These are phyloP conservation scores for Periglandula ipomoeae DNA, from an alignment of 2,329 filamentous ascomycete species.

Conservation along the genomic window DNA sequence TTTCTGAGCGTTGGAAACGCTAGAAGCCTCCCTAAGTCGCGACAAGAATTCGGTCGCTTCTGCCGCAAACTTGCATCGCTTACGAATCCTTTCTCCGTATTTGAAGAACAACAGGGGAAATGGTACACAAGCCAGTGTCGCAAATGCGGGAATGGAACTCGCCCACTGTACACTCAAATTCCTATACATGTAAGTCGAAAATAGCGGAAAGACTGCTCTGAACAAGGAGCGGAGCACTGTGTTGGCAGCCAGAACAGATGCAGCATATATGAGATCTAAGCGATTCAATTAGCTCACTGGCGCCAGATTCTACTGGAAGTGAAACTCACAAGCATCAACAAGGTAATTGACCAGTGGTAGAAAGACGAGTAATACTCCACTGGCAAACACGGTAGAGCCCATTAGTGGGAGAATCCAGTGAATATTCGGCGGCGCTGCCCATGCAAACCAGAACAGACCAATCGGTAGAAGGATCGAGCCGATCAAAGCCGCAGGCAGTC, in stretches of 20 bases:
- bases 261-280: slow-evolving; percentile 65
- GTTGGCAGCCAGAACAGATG: slow-evolving; percentile 60
- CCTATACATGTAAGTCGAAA: slow-evolving; percentile 45
- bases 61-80: not conserved
- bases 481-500: slow-evolving; percentile 46
- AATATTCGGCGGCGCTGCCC: slow-evolving; percentile 42
- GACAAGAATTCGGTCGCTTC: not conserved
- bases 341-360: slow-evolving; percentile 51
- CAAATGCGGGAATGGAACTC: slow-evolving; percentile 57
- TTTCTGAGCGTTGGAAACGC: too few species aligned
- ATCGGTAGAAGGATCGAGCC: slow-evolving; percentile 45
- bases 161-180: slow-evolving; percentile 63
- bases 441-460: slow-evolving; percentile 51
- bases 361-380: slow-evolving; percentile 50
- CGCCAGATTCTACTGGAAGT: too few species aligned
- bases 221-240: slow-evolving; percentile 58
- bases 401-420: slow-evolving; percentile 37
- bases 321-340: slow-evolving; percentile 52
- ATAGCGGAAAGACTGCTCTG: slow-evolving; percentile 59
- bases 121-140: slow-evolving; percentile 50
- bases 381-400: slow-evolving; percentile 34
- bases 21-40: too few species aligned
- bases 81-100: not conserved
- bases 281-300: too few species aligned
- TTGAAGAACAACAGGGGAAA: slow-evolving; percentile 43